Evolutionary conservation across 176 grass and related monocot genomes (phyloP).

Genomic region (Eleusine coracana): DNA sequence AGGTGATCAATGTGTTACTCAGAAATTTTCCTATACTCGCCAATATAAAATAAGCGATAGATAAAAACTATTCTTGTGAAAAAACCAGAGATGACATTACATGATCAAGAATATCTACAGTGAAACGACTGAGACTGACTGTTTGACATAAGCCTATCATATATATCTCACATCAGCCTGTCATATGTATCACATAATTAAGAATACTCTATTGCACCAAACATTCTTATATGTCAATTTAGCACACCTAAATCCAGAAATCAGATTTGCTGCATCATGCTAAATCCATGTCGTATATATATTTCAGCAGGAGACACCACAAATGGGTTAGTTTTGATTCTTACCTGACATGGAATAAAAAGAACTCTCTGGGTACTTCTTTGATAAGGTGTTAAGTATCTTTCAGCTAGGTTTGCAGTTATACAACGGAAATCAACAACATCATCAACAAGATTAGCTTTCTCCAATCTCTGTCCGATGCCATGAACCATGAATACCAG

Average conservation of each 20-base stretch:
- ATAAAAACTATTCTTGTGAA: slow-evolving; percentile 4
- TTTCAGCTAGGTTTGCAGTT: slow-evolving; percentile 82
- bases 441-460: slow-evolving; percentile 99
- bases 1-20: slow-evolving; percentile 7
- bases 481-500: slow-evolving; percentile 99
- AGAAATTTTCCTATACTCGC: not conserved
- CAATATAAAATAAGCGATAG: slow-evolving; percentile 8
- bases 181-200: not conserved
- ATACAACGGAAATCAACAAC: slow-evolving; percentile 91
- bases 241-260: too few relatives aligned
- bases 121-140: not conserved
- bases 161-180: too few relatives aligned
- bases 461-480: slow-evolving; percentile 95
- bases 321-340: not conserved
- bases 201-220: not conserved
- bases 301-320: not conserved
- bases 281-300: slow-evolving; percentile 23
- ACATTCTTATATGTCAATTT: not conserved
- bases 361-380: slow-evolving; percentile 95
- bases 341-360: slow-evolving; percentile 98
- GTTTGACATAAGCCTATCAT: not conserved
- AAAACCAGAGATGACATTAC: not conserved
- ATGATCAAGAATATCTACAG: not conserved
- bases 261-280: slow-evolving; percentile 21
- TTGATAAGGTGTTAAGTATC: slow-evolving; percentile 91